Conservation (phyloP, 345 rosid species). For the Boechera retrofracta region DNA sequence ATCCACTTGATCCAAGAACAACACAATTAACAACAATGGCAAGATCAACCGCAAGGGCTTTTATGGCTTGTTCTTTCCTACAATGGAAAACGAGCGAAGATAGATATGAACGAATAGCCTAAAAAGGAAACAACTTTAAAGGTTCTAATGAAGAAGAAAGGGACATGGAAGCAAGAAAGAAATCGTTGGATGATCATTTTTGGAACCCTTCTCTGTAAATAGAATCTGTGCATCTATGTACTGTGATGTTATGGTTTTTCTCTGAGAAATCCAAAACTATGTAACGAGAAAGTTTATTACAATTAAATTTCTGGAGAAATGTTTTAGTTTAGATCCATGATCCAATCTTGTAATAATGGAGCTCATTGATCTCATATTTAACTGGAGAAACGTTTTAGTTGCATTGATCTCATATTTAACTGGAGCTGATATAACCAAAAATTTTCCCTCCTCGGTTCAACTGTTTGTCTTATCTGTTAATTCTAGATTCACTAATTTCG, state of each 20-base stretch:
- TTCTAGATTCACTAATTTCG: slow-evolving; percentile 16
- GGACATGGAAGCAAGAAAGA: slow-evolving; percentile 24
- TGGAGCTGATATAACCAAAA: background rate
- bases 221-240: slow-evolving; percentile 8
- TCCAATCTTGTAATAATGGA: background rate
- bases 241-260: slow-evolving; percentile 9
- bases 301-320: background rate
- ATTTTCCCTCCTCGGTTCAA: slow-evolving; percentile 28
- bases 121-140: background rate
- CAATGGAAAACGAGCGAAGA: background rate
- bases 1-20: slow-evolving; percentile 50
- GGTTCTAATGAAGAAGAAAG: slow-evolving; percentile 18
- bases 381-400: too few species aligned
- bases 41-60: background rate
- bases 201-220: slow-evolving; percentile 32
- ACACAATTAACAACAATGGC: slow-evolving; percentile 9
- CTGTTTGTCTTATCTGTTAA: slow-evolving; percentile 21
- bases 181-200: background rate
- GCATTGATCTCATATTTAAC: background rate
- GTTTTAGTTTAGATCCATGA: slow-evolving; percentile 3
- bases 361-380: too few species aligned
- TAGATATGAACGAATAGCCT: background rate
- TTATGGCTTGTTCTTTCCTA: slow-evolving; percentile 1
- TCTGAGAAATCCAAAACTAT: slow-evolving; percentile 33
- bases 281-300: background rate